Evolutionary conservation across 2,329 filamentous ascomycete genomes (phyloP), one percentile per base, ranked within the genome.

Genomic region (Fusarium humuli): DNA sequence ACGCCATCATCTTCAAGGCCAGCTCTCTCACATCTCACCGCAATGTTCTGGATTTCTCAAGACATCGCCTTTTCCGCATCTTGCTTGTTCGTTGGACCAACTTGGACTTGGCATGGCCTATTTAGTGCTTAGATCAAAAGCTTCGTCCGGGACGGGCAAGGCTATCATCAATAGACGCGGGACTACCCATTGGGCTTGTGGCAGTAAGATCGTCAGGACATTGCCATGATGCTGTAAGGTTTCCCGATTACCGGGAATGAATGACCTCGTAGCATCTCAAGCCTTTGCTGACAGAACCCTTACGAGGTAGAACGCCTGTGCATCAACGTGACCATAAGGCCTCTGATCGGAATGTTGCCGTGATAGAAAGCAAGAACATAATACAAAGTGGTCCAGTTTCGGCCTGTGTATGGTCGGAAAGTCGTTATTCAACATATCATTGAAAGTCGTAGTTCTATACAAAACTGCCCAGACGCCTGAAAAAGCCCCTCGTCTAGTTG

Each of bases 161-260:
- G 57, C 63, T 72, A 49, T 61, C 56, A 65, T 52, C 22, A 29
- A 37, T 34, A 49, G 47, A 50, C 57, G 50, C 60, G 59, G 65
- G 64, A 69, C 32, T 34, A 61, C 44, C 68, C 63, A 59, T 58
- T 27, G 40, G 45, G 52, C 29, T 34, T 10, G 55, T 42, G 44
- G 37, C 44, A 48, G 47, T 14, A 63, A 44, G 64, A 69, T 71
- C 59, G 52, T 54, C 44, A 71, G 68, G 52, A 46, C 64, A 44
- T 52, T 46, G 27, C 61, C 34, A 69, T 42, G 30, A 37, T 48
- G 48, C 32, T 30, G 45, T 44, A 65, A 61, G 37, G 52, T 49
- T 70, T 70, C 50, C 69, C 65, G 49, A 48, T 48, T 61, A 67
- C 54, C 65, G 47, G 69, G 69, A 67, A 67, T 63, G 69, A 63